phyloP scores from a whole-genome alignment of 139 green algal species.

The Chlorella vulgaris region DNA sequence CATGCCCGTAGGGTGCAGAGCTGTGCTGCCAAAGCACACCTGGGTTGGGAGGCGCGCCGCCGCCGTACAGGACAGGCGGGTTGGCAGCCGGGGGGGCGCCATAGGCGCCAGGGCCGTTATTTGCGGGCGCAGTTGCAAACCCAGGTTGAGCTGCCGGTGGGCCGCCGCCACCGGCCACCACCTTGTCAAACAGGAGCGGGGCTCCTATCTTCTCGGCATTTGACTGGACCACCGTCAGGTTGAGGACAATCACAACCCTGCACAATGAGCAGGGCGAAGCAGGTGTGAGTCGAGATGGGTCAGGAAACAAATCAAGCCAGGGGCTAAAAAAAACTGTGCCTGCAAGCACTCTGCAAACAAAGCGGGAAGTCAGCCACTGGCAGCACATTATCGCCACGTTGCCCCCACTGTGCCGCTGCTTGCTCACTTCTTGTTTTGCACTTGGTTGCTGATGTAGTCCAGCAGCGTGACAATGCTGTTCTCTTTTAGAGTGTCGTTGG shows the following conservation, averaged over 20 bases:
- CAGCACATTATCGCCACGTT: too few relatives aligned
- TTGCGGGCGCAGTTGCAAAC: neutral
- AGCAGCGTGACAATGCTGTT: slow-evolving; percentile 64
- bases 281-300: too few relatives aligned
- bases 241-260: slow-evolving; percentile 46
- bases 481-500: slow-evolving; percentile 44
- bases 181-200: slow-evolving; percentile 10
- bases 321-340: too few relatives aligned
- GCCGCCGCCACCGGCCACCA: neutral
- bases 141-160: too few relatives aligned
- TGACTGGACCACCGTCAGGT: slow-evolving; percentile 13
- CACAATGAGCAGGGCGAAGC: neutral
- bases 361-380: neutral
- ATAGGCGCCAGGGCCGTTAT: slow-evolving; percentile 4
- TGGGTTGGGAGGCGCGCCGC: too few relatives aligned
- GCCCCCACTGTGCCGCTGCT: too few relatives aligned
- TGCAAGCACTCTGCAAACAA: neutral
- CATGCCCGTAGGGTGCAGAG: too few relatives aligned
- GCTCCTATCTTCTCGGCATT: slow-evolving; percentile 16
- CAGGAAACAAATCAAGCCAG: neutral
- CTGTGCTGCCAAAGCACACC: too few relatives aligned
- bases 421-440: slow-evolving; percentile 45
- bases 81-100: too few relatives aligned
- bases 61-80: too few relatives aligned
- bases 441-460: slow-evolving; percentile 55